These are phyloP conservation scores for Xylaria polymorpha DNA, from an alignment of 2,329 filamentous ascomycete species.

Conservation along the genomic window DNA sequence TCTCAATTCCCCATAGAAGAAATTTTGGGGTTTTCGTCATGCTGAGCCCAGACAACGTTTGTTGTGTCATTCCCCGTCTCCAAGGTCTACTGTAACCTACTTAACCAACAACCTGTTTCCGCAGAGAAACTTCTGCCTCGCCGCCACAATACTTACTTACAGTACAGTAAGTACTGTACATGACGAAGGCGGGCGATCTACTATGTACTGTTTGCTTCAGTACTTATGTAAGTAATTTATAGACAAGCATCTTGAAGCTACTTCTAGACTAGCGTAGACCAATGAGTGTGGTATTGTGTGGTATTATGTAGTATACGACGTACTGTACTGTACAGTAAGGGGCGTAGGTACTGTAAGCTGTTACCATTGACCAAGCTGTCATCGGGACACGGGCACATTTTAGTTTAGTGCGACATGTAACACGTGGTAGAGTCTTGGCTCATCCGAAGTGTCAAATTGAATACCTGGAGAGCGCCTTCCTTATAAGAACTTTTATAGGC, in stretches of 20 bases:
- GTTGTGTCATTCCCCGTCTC: neutral
- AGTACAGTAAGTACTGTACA: neutral
- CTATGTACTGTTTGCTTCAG: no score
- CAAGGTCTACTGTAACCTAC: neutral
- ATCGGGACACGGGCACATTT: neutral
- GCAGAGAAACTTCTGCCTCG: neutral
- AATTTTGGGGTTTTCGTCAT: neutral
- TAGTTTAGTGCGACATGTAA: conserved; percentile 12
- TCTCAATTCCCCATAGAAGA: neutral
- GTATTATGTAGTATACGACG: neutral
- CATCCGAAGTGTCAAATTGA: neutral
- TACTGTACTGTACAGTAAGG: neutral
- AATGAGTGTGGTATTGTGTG: neutral
- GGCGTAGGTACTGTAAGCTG: no score
- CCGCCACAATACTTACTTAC: neutral
- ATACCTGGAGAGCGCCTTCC: neutral
- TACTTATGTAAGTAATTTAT: neutral
- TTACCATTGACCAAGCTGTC: neutral
- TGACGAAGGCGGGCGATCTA: neutral
- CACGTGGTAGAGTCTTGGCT: conserved; percentile 17
- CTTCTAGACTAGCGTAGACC: neutral
- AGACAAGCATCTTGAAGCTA: neutral
- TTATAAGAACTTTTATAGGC: neutral
- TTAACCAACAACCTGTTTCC: neutral
- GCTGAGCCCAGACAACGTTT: neutral